Base-by-base conservation (phyloP, 306 rosid genomes). In the Dicorynia guianensis region DNA sequence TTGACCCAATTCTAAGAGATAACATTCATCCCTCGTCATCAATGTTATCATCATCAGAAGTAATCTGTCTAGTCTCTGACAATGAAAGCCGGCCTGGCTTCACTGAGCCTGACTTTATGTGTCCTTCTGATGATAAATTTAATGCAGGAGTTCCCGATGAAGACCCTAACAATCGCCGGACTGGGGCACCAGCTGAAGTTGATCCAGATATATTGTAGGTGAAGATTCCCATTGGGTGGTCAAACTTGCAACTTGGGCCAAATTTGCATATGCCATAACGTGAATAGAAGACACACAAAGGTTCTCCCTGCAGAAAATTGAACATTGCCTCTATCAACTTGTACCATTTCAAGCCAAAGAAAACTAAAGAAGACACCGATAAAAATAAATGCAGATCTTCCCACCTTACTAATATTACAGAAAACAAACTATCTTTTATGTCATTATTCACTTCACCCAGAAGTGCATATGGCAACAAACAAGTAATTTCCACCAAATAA, bases 241-340 rank as follows among this genome's bases (percentile, higher is more conserved):
- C 96, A 81, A 95, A 95, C 91, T 95, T 95, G 92, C 98, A 95
- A 81, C 97, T 92, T 33, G 98, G 98, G 35, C 98, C 98, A 47
- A 95, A 95, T 88, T 95, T 95, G 86, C 98, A 95, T 79, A 92
- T 95, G 63, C 97, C 98, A 77, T 95, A 95, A 63, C 97, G 98
- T 20, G 96, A 92, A 77, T 95, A 95, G 83, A 92, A 90, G 80
- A 90, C 93, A 88, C 98, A 95, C 77, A 92, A 66, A 70, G 97
- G 97, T 70, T 95, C 93, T 78, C 91, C 98, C 98, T 92, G 93
- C 59, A 77, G 36, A 75, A 80, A 72, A 78, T 71, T 58, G 76
- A 54, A 20, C 66, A 80, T 8, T 18, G 46, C 47, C 72, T 67
- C 59, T 74, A 56, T 83, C 68, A 86, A 77, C 69, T 69, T 33